Percentiles rank a stretch among this genome's conserved stretches.
Evolutionary conservation across 805 yeast species (phyloP).

Genomic region (Spencermartinsiella europaea): DNA sequence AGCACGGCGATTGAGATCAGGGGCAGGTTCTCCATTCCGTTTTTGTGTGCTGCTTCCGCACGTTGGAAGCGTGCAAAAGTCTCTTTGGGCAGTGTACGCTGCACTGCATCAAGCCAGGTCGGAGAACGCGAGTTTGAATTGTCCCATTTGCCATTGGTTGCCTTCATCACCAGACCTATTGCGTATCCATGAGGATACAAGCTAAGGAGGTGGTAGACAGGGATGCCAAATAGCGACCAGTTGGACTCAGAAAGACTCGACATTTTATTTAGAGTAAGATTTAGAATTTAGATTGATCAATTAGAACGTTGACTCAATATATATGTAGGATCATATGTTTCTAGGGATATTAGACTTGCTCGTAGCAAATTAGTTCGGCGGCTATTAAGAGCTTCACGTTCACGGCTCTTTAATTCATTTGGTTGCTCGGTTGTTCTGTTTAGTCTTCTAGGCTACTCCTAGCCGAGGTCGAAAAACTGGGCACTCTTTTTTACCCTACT

Average conservation of each 20-base stretch:
- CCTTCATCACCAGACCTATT: background rate
- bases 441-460: too few relatives aligned
- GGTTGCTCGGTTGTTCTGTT: too few relatives aligned
- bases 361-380: too few relatives aligned
- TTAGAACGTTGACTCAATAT: too few relatives aligned
- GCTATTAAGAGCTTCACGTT: too few relatives aligned
- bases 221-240: background rate
- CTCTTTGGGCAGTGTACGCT: background rate
- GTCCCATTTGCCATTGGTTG: background rate
- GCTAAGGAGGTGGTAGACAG: background rate
- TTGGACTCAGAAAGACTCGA: background rate
- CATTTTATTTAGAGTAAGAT: too few relatives aligned
- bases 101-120: background rate
- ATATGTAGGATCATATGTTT: too few relatives aligned
- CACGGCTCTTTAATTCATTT: too few relatives aligned
- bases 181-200: background rate
- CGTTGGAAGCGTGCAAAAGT: background rate
- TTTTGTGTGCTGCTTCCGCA: background rate
- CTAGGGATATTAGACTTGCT: too few relatives aligned
- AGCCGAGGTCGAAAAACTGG: too few relatives aligned
- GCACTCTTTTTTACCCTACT: too few relatives aligned
- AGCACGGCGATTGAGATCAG: background rate
- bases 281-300: too few relatives aligned
- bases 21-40: background rate
- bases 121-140: constrained; percentile 1